phyloP scores from a whole-genome alignment of 148 eudicot species.

The Limonium bicolor region DNA sequence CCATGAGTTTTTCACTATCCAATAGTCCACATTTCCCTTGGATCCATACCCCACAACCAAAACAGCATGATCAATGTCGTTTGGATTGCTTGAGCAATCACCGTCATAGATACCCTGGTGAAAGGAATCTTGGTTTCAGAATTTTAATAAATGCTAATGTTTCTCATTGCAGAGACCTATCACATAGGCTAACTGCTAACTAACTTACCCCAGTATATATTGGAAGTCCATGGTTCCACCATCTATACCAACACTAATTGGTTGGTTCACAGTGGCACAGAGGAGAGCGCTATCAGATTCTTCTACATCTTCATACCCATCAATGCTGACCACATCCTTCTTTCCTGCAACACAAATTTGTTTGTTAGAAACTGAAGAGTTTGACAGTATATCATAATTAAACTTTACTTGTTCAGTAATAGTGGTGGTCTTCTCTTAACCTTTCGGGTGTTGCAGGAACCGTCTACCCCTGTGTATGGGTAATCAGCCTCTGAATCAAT shows the following conservation, averaged over 20 bases:
- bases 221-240: constrained; percentile 8
- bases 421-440: neutral
- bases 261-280: constrained; percentile 11
- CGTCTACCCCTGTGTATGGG: neutral
- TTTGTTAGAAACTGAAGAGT: no score
- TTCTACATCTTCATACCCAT: constrained; percentile 7
- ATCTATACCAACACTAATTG: constrained; percentile 8
- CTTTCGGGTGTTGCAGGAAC: neutral
- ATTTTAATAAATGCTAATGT: neutral
- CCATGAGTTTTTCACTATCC: constrained; percentile 3
- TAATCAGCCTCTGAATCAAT: neutral
- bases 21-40: neutral
- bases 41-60: neutral
- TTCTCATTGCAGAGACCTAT: neutral
- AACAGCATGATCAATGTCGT: neutral
- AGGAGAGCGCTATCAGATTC: constrained; percentile 6
- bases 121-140: neutral
- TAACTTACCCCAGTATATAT: constrained; percentile 13
- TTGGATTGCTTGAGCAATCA: neutral
- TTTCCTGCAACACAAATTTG: neutral
- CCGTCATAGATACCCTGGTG: neutral
- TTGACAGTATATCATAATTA: neutral
- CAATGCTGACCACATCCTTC: constrained; percentile 6
- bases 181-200: neutral
- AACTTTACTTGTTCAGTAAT: neutral